Conservation (phyloP, 306 rosid genomes). For the Hylodesmum podocarpum region DNA sequence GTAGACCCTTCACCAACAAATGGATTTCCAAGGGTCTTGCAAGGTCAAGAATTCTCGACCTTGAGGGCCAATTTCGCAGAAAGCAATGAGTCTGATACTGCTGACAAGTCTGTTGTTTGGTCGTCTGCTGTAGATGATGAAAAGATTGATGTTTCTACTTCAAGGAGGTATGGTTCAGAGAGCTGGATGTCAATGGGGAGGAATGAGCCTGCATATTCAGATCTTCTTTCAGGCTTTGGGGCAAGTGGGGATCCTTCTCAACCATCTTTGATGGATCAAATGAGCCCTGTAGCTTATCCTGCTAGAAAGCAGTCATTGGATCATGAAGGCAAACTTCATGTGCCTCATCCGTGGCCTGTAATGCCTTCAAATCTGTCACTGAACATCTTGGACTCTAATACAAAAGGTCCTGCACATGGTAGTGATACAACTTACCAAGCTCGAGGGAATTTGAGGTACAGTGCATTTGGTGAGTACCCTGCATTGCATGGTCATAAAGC, state of each 20-base stretch:
- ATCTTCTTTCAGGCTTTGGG: constrained; percentile 74
- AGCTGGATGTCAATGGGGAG: constrained; percentile 64
- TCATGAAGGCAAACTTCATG: constrained; percentile 64
- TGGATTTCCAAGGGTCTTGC: constrained; percentile 88
- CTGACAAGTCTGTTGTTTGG: constrained; percentile 65
- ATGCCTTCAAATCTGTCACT: constrained; percentile 57
- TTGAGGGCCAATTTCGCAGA: constrained; percentile 65
- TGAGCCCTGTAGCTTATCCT: constrained; percentile 39
- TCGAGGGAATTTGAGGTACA: constrained; percentile 51
- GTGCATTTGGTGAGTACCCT: constrained; percentile 51
- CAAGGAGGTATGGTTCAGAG: constrained; percentile 62
- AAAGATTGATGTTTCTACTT: constrained; percentile 58
- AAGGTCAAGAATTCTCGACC: constrained; percentile 93
- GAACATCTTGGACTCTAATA: constrained; percentile 54
- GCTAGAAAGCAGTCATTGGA: constrained; percentile 46
- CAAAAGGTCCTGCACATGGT: constrained; percentile 46
- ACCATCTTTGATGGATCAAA: constrained; percentile 42
- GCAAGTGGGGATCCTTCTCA: constrained; percentile 42
- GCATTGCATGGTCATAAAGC: constrained; percentile 47
- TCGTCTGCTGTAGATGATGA: constrained; percentile 61
- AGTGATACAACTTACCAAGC: constrained; percentile 52
- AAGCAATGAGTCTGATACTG: constrained; percentile 55
- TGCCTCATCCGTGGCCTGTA: constrained; percentile 57
- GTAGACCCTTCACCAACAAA: constrained; percentile 62
- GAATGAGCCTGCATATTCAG: constrained; percentile 72